Conservation (phyloP, 257 asterid species). For the Lycium barbarum region DNA sequence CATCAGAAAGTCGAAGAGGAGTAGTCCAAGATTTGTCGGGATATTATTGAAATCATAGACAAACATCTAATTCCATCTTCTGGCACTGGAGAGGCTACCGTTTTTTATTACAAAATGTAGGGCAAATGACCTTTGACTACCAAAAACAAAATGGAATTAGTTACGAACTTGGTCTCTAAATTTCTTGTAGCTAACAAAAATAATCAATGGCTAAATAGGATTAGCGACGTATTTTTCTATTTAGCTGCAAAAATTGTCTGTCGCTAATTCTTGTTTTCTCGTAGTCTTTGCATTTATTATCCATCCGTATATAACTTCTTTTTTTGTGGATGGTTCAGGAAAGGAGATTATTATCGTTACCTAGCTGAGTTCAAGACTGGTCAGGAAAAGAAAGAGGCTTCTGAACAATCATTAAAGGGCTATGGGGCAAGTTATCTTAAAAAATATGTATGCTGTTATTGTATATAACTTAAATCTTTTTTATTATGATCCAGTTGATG, state of each 20-base stretch:
- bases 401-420: constrained; percentile 80
- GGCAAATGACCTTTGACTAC: constrained; percentile 25
- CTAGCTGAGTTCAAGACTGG: constrained; percentile 88
- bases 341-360: constrained; percentile 84
- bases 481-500: neutral
- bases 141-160: no score
- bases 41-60: constrained; percentile 25
- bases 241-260: no score
- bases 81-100: neutral
- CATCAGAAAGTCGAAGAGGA: constrained; percentile 29
- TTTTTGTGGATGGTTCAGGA: constrained; percentile 49
- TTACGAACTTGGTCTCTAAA: no score
- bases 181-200: no score
- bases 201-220: no score
- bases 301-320: neutral
- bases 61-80: constrained; percentile 32
- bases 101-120: constrained; percentile 69
- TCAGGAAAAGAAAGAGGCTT: constrained; percentile 78
- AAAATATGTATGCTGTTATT: neutral
- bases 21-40: constrained; percentile 24
- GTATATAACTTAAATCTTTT: neutral
- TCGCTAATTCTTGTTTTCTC: no score
- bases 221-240: no score
- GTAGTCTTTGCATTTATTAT: no score
- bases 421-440: constrained; percentile 62